Evolutionary conservation across 2,329 filamentous ascomycete genomes (phyloP).

Genomic region (Fusarium praegraminearum): DNA sequence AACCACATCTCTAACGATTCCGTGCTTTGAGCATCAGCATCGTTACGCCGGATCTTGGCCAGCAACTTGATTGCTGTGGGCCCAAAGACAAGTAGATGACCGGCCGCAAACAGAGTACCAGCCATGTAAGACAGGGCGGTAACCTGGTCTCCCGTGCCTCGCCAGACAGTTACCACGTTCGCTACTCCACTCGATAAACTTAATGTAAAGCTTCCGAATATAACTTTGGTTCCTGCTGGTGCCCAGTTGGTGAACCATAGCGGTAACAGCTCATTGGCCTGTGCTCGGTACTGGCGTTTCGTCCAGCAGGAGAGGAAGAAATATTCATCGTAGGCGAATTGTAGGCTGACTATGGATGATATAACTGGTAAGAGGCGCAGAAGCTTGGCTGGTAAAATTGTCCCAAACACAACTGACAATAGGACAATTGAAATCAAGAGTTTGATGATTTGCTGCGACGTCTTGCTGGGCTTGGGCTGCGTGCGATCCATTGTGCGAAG

Average conservation of each 20-base stretch:
- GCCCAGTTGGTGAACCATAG: not conserved
- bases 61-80: not conserved
- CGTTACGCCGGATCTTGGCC: not conserved
- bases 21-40: not conserved
- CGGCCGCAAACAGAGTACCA: not conserved
- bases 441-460: not conserved
- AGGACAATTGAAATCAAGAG: not conserved
- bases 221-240: not conserved
- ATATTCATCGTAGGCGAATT: constrained; percentile 5
- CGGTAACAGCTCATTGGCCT: not conserved
- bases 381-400: not conserved
- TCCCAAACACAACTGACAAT: not conserved
- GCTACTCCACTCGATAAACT: not conserved
- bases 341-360: not conserved
- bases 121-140: not conserved
- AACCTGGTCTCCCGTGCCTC: accelerated
- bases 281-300: not conserved
- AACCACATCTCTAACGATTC: not conserved
- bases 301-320: not conserved
- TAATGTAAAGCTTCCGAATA: not conserved
- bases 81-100: not conserved
- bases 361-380: not conserved
- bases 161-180: not conserved
- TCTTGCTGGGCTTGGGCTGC: not conserved
- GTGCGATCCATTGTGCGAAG: not conserved